A percentile compares a stretch with the other conserved stretches of the same genome.
Conservation (phyloP, 2,329 filamentous ascomycete genomes). For the Aciculosporium take region DNA sequence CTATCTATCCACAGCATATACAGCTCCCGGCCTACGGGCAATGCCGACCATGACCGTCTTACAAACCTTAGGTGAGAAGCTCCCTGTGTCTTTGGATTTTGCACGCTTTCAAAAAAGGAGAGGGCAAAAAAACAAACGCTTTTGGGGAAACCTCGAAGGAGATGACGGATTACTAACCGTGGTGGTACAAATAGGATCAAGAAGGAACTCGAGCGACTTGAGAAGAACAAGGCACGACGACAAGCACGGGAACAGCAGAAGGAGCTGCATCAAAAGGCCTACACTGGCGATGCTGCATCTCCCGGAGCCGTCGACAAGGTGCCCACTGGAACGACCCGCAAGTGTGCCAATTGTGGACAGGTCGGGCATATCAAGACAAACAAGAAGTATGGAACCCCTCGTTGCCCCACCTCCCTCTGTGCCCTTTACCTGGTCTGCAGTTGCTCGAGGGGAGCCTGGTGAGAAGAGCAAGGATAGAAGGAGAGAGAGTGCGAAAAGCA, state of each 20-base stretch:
- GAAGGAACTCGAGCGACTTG: slow-evolving; percentile 64
- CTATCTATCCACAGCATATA: slow-evolving; percentile 31
- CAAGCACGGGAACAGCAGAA: slow-evolving; percentile 87
- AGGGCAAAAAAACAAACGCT: too few relatives aligned
- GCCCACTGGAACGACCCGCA: slow-evolving; percentile 59
- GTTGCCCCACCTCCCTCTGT: slow-evolving; percentile 15
- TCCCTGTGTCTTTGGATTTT: background rate
- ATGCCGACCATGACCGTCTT: slow-evolving; percentile 37
- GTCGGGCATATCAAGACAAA: slow-evolving; percentile 98
- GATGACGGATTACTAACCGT: background rate
- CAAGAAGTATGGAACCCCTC: slow-evolving; percentile 60
- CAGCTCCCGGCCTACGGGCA: slow-evolving; percentile 32
- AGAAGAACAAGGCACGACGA: slow-evolving; percentile 82
- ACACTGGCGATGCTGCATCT: slow-evolving; percentile 32
- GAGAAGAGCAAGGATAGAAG: slow-evolving; percentile 5
- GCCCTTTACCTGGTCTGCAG: slow-evolving; percentile 21
- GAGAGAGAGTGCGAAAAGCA: slow-evolving; percentile 6
- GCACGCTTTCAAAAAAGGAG: too few relatives aligned
- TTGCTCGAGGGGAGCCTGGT: slow-evolving; percentile 8
- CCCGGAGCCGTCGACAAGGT: slow-evolving; percentile 38
- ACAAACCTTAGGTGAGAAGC: slow-evolving; percentile 24
- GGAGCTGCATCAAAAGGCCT: slow-evolving; percentile 38
- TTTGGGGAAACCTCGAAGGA: too few relatives aligned
- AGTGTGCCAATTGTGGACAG: slow-evolving; percentile 95
- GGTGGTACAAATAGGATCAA: slow-evolving; percentile 20